Conservation (phyloP, 257 asterid genomes). For the Pogostemon cablin region DNA sequence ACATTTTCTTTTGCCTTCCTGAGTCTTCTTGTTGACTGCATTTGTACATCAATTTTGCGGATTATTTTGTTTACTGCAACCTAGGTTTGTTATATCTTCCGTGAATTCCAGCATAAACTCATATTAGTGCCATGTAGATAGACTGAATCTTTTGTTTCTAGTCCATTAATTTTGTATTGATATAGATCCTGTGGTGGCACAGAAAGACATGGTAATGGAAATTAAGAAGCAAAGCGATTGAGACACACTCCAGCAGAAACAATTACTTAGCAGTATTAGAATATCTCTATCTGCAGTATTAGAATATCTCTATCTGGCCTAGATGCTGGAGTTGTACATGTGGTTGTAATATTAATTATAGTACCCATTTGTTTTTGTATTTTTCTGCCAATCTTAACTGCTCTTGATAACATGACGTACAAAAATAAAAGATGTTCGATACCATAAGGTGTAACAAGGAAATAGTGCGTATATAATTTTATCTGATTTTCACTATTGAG, state of each 20-base stretch:
- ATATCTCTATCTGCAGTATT: neutral
- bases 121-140: neutral
- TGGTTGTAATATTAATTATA: neutral
- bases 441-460: slow-evolving; percentile 3
- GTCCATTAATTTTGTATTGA: neutral
- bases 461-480: neutral
- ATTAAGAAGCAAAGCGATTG: neutral
- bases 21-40: slow-evolving; percentile 10
- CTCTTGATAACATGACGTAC: slow-evolving; percentile 8
- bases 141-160: neutral
- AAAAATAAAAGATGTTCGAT: neutral
- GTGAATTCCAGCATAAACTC: slow-evolving; percentile 1
- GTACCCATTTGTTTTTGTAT: neutral
- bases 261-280: neutral
- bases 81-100: neutral
- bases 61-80: neutral
- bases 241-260: neutral
- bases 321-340: slow-evolving; percentile 9
- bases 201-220: neutral
- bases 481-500: slow-evolving; percentile 9
- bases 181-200: neutral
- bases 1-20: slow-evolving; percentile 12
- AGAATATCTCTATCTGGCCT: neutral
- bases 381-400: neutral
- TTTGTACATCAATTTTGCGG: slow-evolving; percentile 6